Evolutionary conservation across 164 flowering plant species (phyloP).

Genomic region (Umbellularia californica): DNA sequence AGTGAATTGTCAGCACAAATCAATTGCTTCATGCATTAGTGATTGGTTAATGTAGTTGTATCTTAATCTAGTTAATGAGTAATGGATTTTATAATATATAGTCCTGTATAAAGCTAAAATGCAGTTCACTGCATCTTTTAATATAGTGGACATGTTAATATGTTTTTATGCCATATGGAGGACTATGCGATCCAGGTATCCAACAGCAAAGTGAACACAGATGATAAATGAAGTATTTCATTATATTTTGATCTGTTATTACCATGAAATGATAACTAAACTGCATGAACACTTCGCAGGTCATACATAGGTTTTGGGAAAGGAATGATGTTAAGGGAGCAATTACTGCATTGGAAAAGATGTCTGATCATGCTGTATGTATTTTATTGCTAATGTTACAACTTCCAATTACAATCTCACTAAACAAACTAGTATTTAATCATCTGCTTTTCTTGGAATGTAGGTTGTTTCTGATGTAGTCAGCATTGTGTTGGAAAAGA

Average conservation of each 20-base stretch:
- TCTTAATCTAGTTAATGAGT: background rate
- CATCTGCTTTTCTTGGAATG: conserved; percentile 6
- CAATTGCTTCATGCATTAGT: background rate
- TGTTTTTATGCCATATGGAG: background rate
- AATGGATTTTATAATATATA: background rate
- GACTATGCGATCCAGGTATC: background rate
- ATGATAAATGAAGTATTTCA: background rate
- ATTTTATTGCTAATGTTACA: background rate
- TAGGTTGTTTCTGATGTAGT: conserved; percentile 87
- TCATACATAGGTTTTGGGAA: conserved; percentile 67
- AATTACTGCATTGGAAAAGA: conserved; percentile 70
- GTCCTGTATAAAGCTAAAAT: background rate
- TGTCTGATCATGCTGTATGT: conserved; percentile 88
- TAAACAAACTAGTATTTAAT: background rate
- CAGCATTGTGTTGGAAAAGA: conserved; percentile 57
- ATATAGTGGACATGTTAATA: background rate
- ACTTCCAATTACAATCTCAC: background rate
- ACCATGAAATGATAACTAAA: background rate
- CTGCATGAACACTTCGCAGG: conserved; percentile 35
- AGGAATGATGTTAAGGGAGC: conserved; percentile 78
- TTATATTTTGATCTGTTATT: background rate
- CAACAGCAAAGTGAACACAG: background rate
- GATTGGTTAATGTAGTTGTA: background rate
- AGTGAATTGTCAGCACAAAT: background rate
- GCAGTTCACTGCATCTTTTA: background rate